Evolutionary conservation across 140 eudicot genomes (phyloP), one percentile per base, ranked within the genome.

Genomic region (Stevia rebaudiana): DNA sequence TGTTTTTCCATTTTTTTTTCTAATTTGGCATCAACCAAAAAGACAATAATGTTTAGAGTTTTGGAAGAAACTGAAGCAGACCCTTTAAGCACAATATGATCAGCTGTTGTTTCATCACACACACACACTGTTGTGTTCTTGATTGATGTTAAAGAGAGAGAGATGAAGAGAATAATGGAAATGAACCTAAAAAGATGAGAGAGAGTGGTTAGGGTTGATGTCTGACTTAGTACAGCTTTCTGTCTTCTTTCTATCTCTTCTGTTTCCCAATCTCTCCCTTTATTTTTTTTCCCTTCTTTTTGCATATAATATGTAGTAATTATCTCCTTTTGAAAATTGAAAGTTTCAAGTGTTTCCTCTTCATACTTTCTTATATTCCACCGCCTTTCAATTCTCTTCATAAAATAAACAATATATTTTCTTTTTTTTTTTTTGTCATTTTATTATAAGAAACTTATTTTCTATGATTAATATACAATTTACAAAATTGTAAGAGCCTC

Each of bases 1-100:
- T 66, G n/a, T n/a, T n/a, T n/a, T n/a, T n/a, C n/a, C n/a, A n/a
- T n/a, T n/a, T n/a, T n/a, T n/a, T n/a, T n/a, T n/a, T n/a, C n/a
- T n/a, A n/a, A n/a, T 79, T 83, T 80, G 85, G 85, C 79, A 47
- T 67, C 76, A 80, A 65, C 77, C 79, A 63, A 80, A 25, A 35
- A 71, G 79, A 77, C 83, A 83, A 77, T 60, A 83, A 77, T 60
- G 54, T 36, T 60, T 51, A 69, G 79, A 28, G 33, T 28, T 28
- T 28, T 28, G 33, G 33, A 28, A 28, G 33, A 2, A n/a, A n/a
- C n/a, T n/a, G n/a, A n/a, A n/a, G n/a, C n/a, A n/a, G n/a, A n/a
- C n/a, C n/a, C n/a, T n/a, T n/a, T n/a, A 28, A 1, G 33, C 56
- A 56, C 65, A 55, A 37, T 62, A 37, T 49, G 30, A 43, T 48